Evolutionary conservation across 768 basidiomycete genomes (phyloP), one percentile per base, ranked within the genome.

Genomic region (Pleurotus tuoliensis): DNA sequence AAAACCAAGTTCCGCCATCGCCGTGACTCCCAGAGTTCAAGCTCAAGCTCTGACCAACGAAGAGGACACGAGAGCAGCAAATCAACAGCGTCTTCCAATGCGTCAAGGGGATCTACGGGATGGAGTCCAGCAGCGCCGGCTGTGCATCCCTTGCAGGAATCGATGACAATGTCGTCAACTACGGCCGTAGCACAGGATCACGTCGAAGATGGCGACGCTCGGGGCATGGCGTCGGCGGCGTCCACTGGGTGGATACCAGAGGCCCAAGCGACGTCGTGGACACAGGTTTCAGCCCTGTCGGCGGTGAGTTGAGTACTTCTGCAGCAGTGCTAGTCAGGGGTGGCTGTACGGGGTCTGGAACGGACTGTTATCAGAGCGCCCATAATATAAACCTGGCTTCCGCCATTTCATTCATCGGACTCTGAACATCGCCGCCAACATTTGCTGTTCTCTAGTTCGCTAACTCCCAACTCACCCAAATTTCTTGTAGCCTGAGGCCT

Each of bases 401-500:
- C 4, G 20, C 49, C 24, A 15, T 37, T 50, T 30, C 47, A 20
- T 25, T 20, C 27, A 34, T 34, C 30, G 30, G 30, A 34, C 30
- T 34, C n/a, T 16, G 41, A 44, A 44, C 41, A 44, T 44, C 41
- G 41, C n/a, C 20, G 5, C n/a, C n/a, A n/a, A 22, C 41, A 41
- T 22, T 27, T 44, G 38, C 38, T 38, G 11, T 20, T 6, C n/a
- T 18, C 50, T 52, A 52, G 16, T 40, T 52, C 51, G 51, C 51
- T 52, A 18, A 44, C 41, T 44, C 47, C 30, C 27, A 18, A 16
- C 41, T 44, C 47, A 53, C 41, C 24, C 40, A 37, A 7, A 45
- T 24, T 38, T 2, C 47, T 40, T 15, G 45, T 48, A 68, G 61
- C 37, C 54, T 46, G 12, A 56, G 47, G 53, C 18, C 20, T 47